These are phyloP conservation scores for Neopestalotiopsis clavispora DNA, from an alignment of 2,329 filamentous ascomycete genomes.

Conservation along the genomic window DNA sequence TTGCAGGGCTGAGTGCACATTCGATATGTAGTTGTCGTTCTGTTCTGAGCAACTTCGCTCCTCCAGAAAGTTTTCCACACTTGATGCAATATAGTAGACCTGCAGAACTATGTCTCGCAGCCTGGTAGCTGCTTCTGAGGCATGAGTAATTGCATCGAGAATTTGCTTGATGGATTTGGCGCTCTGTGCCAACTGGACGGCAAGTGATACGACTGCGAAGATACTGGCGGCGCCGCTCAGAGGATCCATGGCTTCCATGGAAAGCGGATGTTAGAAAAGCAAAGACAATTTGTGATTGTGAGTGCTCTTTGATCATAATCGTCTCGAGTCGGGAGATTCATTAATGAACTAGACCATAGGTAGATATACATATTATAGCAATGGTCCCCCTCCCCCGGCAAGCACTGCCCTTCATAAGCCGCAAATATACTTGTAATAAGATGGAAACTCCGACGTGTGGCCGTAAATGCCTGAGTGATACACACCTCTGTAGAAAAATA, in stretches of 20 bases:
- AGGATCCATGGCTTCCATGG: neutral
- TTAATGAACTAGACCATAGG: neutral
- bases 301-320: neutral
- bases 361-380: neutral
- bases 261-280: neutral
- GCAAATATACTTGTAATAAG: neutral
- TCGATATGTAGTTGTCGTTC: neutral
- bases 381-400: neutral
- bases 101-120: neutral
- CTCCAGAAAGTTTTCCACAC: neutral
- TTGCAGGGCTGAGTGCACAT: neutral
- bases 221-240: neutral
- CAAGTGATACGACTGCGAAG: neutral
- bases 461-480: neutral
- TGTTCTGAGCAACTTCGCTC: neutral
- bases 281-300: neutral
- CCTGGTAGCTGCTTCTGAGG: neutral
- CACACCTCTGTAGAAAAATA: neutral
- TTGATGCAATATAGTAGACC: neutral
- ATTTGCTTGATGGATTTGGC: neutral
- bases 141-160: neutral
- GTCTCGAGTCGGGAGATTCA: neutral
- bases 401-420: neutral
- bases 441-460: neutral
- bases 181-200: neutral